phyloP scores from a whole-genome alignment of 257 asterid species.

The Ligustrum vulgare region DNA sequence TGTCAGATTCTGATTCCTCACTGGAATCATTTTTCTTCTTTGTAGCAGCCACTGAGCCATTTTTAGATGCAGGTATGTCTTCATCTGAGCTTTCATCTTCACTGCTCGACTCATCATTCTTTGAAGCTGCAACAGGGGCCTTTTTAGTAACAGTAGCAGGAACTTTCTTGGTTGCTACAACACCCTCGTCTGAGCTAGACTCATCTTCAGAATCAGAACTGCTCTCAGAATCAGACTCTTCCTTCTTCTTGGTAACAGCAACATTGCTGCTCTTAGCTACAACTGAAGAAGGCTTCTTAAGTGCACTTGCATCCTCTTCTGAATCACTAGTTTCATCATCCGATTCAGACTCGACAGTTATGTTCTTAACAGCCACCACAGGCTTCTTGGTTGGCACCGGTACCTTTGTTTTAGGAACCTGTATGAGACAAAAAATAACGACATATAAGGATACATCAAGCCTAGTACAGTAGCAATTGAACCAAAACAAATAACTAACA shows the following conservation, averaged over 20 bases:
- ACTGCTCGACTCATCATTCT: constrained; percentile 23
- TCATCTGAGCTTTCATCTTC: constrained; percentile 38
- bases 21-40: constrained; percentile 31
- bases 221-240: constrained; percentile 15
- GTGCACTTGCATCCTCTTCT: not conserved
- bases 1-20: constrained; percentile 39
- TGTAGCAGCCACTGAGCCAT: constrained; percentile 1
- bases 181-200: constrained; percentile 36
- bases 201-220: constrained; percentile 36
- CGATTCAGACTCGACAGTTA: not conserved
- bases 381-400: too few species aligned
- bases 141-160: constrained; percentile 21
- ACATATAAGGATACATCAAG: not conserved
- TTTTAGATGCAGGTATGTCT: constrained; percentile 14
- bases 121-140: constrained; percentile 24
- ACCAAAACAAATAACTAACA: not conserved
- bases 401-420: constrained; percentile 21
- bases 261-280: constrained; percentile 17
- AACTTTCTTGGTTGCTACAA: constrained; percentile 29
- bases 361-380: not conserved
- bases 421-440: not conserved
- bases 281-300: not conserved
- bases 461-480: not conserved
- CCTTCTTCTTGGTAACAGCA: constrained; percentile 12
- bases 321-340: not conserved